These are phyloP conservation scores for Pythium graminicola DNA, from an alignment of 352 stramenopile genomes.

Conservation along the genomic window DNA sequence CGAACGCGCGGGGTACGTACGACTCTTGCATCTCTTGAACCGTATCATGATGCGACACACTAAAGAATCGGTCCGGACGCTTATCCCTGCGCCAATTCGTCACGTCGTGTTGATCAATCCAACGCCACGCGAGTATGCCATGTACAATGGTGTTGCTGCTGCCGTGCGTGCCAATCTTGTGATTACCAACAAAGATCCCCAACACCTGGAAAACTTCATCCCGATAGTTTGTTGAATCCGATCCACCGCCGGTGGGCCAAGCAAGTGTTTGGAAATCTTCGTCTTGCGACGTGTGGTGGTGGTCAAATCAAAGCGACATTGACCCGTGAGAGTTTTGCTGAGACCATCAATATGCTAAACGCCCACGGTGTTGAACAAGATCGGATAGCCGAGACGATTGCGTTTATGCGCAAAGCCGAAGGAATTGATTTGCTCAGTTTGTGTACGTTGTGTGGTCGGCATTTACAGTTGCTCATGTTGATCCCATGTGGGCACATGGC, in stretches of 20 bases:
- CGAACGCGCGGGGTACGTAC: conserved; percentile 47
- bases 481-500: conserved; percentile 89
- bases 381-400: conserved; percentile 29
- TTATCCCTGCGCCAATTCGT: conserved; percentile 32
- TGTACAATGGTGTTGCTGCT: conserved; percentile 55
- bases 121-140: conserved; percentile 54
- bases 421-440: conserved; percentile 35
- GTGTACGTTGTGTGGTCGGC: conserved; percentile 79
- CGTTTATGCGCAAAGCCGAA: conserved; percentile 54
- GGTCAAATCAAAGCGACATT: conserved; percentile 38
- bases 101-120: conserved; percentile 51
- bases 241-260: conserved; percentile 55
- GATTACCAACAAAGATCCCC: conserved; percentile 65
- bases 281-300: conserved; percentile 50
- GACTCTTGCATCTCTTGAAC: conserved; percentile 78
- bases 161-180: conserved; percentile 61
- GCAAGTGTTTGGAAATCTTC: conserved; percentile 55
- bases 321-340: conserved; percentile 31
- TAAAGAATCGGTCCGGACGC: conserved; percentile 81
- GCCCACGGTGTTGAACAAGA: conserved; percentile 36
- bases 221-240: conserved; percentile 72
- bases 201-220: conserved; percentile 51
- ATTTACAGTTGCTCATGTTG: conserved; percentile 87
- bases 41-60: conserved; percentile 94
- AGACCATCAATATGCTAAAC: conserved; percentile 56